Conservation (phyloP, 805 yeast species). For the Candida ficus region DNA sequence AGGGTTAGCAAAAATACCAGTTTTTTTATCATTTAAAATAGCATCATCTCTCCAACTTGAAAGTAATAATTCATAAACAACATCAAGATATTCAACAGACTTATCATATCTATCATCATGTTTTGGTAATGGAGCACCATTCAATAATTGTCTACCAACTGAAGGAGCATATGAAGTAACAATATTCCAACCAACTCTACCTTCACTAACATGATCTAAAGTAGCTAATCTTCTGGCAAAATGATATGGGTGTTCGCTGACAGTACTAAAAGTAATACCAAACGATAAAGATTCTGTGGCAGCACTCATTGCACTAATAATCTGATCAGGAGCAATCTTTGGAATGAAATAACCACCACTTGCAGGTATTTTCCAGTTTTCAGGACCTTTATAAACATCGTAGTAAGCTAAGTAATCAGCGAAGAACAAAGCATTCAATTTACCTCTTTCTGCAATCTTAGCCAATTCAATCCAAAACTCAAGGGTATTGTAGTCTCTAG, state of each 20-base stretch:
- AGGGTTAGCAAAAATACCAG: too few relatives aligned
- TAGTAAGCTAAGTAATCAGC: conserved; percentile 38
- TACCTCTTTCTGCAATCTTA: conserved; percentile 32
- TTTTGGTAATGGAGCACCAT: conserved; percentile 24
- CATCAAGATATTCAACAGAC: conserved; percentile 38
- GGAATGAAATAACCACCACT: conserved; percentile 26
- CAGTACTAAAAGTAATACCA: conserved; percentile 38
- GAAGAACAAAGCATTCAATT: conserved; percentile 33
- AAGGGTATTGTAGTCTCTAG: conserved; percentile 13
- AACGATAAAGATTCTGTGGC: conserved; percentile 35
- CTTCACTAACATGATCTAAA: conserved; percentile 37
- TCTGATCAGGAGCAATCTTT: conserved; percentile 30
- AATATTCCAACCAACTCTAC: conserved; percentile 45
- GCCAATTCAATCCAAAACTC: conserved; percentile 36
- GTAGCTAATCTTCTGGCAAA: conserved; percentile 29
- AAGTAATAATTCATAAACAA: too few relatives aligned
- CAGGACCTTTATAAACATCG: conserved; percentile 37
- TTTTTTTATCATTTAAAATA: too few relatives aligned
- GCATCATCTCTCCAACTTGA: too few relatives aligned
- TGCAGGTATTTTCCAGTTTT: conserved; percentile 30
- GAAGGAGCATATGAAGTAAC: conserved; percentile 39
- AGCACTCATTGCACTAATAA: conserved; percentile 33
- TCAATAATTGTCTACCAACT: conserved; percentile 36
- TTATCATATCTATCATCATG: conserved; percentile 37
- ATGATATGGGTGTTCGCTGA: conserved; percentile 38